These are phyloP conservation scores for Sordariomycetes sp. DNA, from an alignment of 2,329 filamentous ascomycete genomes.

Conservation along the genomic window DNA sequence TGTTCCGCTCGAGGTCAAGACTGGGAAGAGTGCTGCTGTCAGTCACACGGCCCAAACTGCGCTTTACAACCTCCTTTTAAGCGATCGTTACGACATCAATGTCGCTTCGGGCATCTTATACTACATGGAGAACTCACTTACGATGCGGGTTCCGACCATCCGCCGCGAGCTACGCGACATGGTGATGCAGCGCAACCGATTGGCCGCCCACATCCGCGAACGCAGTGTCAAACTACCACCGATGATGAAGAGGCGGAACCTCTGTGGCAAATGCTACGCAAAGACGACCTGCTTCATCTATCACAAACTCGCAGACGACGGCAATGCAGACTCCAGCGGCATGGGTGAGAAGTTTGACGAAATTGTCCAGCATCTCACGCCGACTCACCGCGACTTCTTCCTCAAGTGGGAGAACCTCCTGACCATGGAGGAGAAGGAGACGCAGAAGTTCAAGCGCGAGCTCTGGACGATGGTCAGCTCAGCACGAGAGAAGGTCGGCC, in stretches of 20 bases:
- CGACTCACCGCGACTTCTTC: conserved; percentile 70
- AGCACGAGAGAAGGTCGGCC: conserved; percentile 75
- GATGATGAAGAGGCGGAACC: conserved; percentile 71
- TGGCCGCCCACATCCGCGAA: conserved; percentile 76
- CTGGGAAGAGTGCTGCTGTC: conserved; percentile 69
- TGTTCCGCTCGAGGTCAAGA: conserved; percentile 92
- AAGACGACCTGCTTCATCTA: conserved; percentile 87
- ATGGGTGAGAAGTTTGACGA: conserved; percentile 74
- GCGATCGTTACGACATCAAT: conserved; percentile 88
- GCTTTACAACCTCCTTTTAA: conserved; percentile 82
- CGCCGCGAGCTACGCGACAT: conserved; percentile 86
- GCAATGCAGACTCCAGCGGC: conserved; percentile 67
- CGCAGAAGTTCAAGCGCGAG: conserved; percentile 75
- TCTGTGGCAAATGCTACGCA: conserved; percentile 81
- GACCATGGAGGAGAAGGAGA: conserved; percentile 87
- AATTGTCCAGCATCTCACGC: conserved; percentile 62
- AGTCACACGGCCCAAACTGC: conserved; percentile 88
- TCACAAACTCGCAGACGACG: conserved; percentile 78
- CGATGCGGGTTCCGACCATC: conserved; percentile 71
- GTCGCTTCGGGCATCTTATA: conserved; percentile 85
- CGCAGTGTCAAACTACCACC: conserved; percentile 67
- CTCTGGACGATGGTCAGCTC: conserved; percentile 91
- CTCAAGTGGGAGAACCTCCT: conserved; percentile 87
- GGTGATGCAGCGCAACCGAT: conserved; percentile 87
- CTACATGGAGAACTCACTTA: conserved; percentile 85